phyloP scores from a whole-genome alignment of 1,284 basidiomycete species.

The Trametes versicolor region DNA sequence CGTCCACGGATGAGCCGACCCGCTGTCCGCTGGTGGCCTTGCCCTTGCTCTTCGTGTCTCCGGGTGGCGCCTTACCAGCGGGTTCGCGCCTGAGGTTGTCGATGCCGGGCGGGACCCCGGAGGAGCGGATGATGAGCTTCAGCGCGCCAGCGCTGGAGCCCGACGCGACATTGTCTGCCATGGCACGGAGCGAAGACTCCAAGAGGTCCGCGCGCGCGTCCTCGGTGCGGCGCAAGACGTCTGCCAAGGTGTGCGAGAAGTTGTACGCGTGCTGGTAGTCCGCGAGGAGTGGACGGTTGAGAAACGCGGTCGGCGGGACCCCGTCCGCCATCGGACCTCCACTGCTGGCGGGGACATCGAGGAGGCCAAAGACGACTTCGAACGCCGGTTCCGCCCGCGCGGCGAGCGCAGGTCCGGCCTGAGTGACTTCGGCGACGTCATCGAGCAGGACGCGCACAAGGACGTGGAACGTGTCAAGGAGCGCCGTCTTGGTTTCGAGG shows the following conservation, averaged over 20 bases:
- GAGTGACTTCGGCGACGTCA: constrained; percentile 51
- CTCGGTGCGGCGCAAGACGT: constrained; percentile 57
- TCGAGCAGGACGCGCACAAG: constrained; percentile 60
- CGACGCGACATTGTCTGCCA: constrained; percentile 44
- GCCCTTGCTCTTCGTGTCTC: constrained; percentile 56
- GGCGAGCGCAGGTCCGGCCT: constrained; percentile 53
- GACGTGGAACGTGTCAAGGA: constrained; percentile 74
- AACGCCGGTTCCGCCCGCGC: constrained; percentile 62
- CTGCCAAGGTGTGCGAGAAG: constrained; percentile 58
- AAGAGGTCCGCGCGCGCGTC: constrained; percentile 67
- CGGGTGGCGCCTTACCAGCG: constrained; percentile 19
- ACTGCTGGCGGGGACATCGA: constrained; percentile 48
- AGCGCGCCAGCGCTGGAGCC: constrained; percentile 61
- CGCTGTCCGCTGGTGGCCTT: constrained; percentile 46
- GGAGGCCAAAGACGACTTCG: constrained; percentile 64
- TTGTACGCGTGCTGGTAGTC: constrained; percentile 78
- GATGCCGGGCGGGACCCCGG: constrained; percentile 59
- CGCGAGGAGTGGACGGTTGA: constrained; percentile 68
- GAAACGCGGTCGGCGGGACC: constrained; percentile 60
- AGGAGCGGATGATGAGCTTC: constrained; percentile 67
- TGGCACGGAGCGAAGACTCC: constrained; percentile 55
- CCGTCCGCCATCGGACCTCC: constrained; percentile 3
- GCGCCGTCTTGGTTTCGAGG: constrained; percentile 75
- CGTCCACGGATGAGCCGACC: background rate
- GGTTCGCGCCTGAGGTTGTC: constrained; percentile 49